These are phyloP conservation scores for Raffaelea arxii DNA, from an alignment of 2,329 filamentous ascomycete species.

Conservation along the genomic window DNA sequence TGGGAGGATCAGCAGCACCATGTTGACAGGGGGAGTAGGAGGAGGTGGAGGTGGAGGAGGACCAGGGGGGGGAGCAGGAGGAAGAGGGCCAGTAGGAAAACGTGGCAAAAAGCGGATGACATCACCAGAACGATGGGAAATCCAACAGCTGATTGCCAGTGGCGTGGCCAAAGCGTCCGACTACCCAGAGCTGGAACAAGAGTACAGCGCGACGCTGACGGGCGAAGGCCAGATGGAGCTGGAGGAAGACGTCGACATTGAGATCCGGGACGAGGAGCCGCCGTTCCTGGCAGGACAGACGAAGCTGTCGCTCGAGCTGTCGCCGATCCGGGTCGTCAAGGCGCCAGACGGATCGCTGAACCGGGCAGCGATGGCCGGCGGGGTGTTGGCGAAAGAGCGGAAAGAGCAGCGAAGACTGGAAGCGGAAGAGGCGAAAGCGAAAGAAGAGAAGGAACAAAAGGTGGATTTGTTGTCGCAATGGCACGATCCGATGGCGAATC, in stretches of 20 bases:
- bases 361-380: slow-evolving; percentile 88
- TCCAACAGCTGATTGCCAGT: slow-evolving; percentile 89
- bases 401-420: slow-evolving; percentile 85
- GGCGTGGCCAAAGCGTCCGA: slow-evolving; percentile 88
- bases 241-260: slow-evolving; percentile 95
- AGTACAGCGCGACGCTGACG: slow-evolving; percentile 78
- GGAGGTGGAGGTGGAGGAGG: background rate
- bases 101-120: slow-evolving; percentile 85
- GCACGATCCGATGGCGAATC: slow-evolving; percentile 91
- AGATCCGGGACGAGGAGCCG: slow-evolving; percentile 91
- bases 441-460: slow-evolving; percentile 67
- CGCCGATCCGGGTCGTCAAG: slow-evolving; percentile 92
- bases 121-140: slow-evolving; percentile 95
- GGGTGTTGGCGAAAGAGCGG: slow-evolving; percentile 77
- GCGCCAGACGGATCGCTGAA: slow-evolving; percentile 98
- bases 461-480: slow-evolving; percentile 84
- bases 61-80: background rate
- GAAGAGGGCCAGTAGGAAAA: slow-evolving; percentile 16
- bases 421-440: slow-evolving; percentile 66
- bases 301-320: slow-evolving; percentile 89
- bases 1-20: slow-evolving; percentile 31
- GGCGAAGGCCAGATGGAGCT: slow-evolving; percentile 84
- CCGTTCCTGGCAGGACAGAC: slow-evolving; percentile 94
- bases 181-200: slow-evolving; percentile 89
- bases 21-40: slow-evolving; percentile 40